Percentiles rank a stretch among this genome's conserved stretches.
Conservation (phyloP, 148 eudicot genomes). For the Rhododendron simsii region DNA sequence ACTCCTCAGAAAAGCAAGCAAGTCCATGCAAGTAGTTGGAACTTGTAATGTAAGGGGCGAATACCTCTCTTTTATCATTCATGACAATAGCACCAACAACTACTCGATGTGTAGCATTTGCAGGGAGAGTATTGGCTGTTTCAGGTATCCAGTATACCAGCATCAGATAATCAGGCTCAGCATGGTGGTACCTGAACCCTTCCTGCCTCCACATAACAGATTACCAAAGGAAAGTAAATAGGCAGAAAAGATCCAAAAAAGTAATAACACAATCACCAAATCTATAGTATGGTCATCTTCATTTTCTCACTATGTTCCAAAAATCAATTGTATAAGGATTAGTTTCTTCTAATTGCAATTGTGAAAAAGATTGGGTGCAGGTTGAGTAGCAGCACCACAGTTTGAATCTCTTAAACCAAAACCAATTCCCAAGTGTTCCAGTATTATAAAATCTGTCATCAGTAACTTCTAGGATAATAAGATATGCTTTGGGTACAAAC, state of each 20-base stretch:
- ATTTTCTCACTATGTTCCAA: not conserved
- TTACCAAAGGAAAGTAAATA: not conserved
- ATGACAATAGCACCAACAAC: slow-evolving; percentile 69
- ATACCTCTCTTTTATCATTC: slow-evolving; percentile 73
- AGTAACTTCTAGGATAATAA: not conserved
- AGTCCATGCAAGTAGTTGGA: not conserved
- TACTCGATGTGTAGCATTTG: slow-evolving; percentile 78
- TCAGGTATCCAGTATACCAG: slow-evolving; percentile 77
- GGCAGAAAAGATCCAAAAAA: not conserved
- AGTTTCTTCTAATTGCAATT: not conserved
- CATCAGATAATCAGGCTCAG: slow-evolving; percentile 76
- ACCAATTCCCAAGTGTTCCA: not conserved
- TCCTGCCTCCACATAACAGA: slow-evolving; percentile 44
- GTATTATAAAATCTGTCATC: not conserved
- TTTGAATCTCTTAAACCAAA: not conserved
- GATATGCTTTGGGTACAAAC: not conserved
- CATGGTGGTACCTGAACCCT: slow-evolving; percentile 87
- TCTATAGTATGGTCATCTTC: not conserved
- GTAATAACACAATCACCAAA: not conserved
- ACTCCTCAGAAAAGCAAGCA: not conserved
- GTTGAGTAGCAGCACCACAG: not conserved
- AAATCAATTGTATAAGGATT: not conserved
- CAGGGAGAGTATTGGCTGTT: slow-evolving; percentile 57
- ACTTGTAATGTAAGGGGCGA: not conserved
- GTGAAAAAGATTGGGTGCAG: not conserved